phyloP scores from a whole-genome alignment of 2,329 filamentous ascomycete species.

The Sphaceloma murrayae region DNA sequence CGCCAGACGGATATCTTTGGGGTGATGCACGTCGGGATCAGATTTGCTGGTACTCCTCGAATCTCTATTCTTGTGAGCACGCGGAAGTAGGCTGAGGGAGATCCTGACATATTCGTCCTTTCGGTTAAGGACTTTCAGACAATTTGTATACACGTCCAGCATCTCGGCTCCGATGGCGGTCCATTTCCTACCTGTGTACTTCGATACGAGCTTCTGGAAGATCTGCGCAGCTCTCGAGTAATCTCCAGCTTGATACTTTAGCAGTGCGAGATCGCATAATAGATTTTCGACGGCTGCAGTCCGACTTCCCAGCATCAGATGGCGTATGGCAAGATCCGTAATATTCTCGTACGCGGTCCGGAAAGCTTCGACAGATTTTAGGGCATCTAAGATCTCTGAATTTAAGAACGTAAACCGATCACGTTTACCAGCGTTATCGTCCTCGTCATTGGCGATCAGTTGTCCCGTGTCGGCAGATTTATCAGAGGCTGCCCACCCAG shows the following conservation, averaged over 20 bases:
- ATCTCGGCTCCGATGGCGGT: slow-evolving; percentile 69
- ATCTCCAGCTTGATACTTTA: slow-evolving; percentile 58
- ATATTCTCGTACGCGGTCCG: slow-evolving; percentile 44
- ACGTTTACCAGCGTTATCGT: not conserved
- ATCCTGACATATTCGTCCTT: slow-evolving; percentile 72
- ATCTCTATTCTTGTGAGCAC: too few relatives aligned
- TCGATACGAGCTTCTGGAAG: slow-evolving; percentile 67
- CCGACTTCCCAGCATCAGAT: slow-evolving; percentile 72
- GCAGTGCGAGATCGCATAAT: slow-evolving; percentile 73
- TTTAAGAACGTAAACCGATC: slow-evolving; percentile 18
- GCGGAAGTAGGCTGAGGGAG: slow-evolving; percentile 62
- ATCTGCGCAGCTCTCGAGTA: slow-evolving; percentile 64
- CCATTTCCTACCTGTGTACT: slow-evolving; percentile 73
- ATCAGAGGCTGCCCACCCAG: slow-evolving; percentile 53
- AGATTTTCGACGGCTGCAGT: slow-evolving; percentile 66
- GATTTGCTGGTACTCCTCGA: too few relatives aligned
- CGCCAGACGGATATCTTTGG: too few relatives aligned
- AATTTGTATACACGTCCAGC: slow-evolving; percentile 75
- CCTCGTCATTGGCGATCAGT: slow-evolving; percentile 26
- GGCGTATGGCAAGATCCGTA: slow-evolving; percentile 74
- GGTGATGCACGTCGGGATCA: too few relatives aligned
- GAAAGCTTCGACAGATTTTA: slow-evolving; percentile 32
- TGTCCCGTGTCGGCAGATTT: slow-evolving; percentile 20
- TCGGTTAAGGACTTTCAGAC: slow-evolving; percentile 64
- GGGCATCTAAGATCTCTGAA: slow-evolving; percentile 26